Evolutionary conservation across 2,329 filamentous ascomycete species (phyloP).

Genomic region (Phoma sp.): DNA sequence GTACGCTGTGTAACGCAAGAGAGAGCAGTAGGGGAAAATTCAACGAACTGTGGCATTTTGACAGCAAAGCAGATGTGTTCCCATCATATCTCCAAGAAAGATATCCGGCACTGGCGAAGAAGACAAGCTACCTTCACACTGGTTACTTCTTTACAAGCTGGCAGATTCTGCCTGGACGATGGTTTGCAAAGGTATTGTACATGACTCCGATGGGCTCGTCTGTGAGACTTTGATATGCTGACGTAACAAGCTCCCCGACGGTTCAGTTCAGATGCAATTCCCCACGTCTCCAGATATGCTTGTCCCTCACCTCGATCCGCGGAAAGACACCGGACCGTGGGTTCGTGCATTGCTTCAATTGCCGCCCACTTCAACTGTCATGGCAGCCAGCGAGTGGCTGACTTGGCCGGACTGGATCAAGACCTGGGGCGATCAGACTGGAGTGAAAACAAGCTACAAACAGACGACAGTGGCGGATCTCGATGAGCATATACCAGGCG

Average conservation of each 20-base stretch:
- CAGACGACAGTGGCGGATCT: constrained; percentile 23
- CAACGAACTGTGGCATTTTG: constrained; percentile 35
- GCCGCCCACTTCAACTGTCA: constrained; percentile 29
- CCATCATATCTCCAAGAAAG: constrained; percentile 26
- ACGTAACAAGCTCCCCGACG: constrained; percentile 15
- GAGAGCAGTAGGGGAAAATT: constrained; percentile 33
- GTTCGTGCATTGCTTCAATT: constrained; percentile 25
- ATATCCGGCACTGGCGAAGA: constrained; percentile 24
- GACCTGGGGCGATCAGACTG: constrained; percentile 29
- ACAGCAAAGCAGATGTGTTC: constrained; percentile 35
- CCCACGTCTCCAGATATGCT: constrained; percentile 18
- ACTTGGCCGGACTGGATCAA: constrained; percentile 30
- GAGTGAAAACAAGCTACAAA: constrained; percentile 26
- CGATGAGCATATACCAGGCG: constrained; percentile 23
- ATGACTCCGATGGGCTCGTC: background rate
- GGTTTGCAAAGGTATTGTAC: constrained; percentile 23
- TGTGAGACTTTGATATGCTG: background rate
- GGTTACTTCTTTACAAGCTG: constrained; percentile 32
- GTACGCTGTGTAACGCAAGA: constrained; percentile 28
- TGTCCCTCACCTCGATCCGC: constrained; percentile 22
- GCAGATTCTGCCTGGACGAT: constrained; percentile 20
- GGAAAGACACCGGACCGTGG: constrained; percentile 26
- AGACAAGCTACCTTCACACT: constrained; percentile 29
- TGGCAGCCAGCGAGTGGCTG: constrained; percentile 28
- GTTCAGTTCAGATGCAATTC: constrained; percentile 25